Conservation (phyloP, 2,329 filamentous ascomycete genomes). For the Penicillium sclerotigenum region DNA sequence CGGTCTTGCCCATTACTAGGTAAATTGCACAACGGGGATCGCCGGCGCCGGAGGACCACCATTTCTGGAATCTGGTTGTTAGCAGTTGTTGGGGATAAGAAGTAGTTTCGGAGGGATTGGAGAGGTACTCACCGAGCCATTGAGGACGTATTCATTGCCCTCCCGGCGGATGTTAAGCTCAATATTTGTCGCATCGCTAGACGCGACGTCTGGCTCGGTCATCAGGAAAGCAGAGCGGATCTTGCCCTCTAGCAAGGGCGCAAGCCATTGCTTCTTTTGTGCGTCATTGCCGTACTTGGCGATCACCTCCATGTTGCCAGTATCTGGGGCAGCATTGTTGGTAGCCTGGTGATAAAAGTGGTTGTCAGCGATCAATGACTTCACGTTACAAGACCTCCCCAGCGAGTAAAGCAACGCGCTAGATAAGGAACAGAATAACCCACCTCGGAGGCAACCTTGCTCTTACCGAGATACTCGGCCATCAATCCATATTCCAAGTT, state of each 20-base stretch:
- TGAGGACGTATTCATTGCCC: constrained; percentile 84
- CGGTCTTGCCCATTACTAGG: constrained; percentile 93
- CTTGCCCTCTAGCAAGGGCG: constrained; percentile 75
- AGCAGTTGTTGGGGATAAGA: not conserved
- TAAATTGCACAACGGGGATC: constrained; percentile 91
- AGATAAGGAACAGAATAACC: constrained; percentile 1
- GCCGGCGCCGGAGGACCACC: constrained; percentile 96
- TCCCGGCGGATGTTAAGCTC: constrained; percentile 77
- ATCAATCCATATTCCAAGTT: constrained; percentile 98
- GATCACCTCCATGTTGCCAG: constrained; percentile 92
- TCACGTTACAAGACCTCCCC: not conserved
- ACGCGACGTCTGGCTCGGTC: constrained; percentile 87
- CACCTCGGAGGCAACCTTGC: constrained; percentile 70
- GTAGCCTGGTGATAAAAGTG: constrained; percentile 54
- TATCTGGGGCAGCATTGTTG: constrained; percentile 88
- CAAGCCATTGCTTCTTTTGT: constrained; percentile 81
- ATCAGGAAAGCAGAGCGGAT: constrained; percentile 90
- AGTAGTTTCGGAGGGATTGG: not conserved
- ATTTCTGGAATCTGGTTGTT: constrained; percentile 64
- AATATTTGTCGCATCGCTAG: constrained; percentile 90
- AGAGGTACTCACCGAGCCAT: constrained; percentile 66
- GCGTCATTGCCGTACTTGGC: constrained; percentile 84
- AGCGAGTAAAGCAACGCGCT: not conserved
- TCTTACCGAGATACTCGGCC: constrained; percentile 93
- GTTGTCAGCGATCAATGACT: not conserved